Percentiles rank a stretch among this genome's conserved stretches.
Conservation (phyloP, 2,329 filamentous ascomycete genomes). For the Lomentospora prolificans region DNA sequence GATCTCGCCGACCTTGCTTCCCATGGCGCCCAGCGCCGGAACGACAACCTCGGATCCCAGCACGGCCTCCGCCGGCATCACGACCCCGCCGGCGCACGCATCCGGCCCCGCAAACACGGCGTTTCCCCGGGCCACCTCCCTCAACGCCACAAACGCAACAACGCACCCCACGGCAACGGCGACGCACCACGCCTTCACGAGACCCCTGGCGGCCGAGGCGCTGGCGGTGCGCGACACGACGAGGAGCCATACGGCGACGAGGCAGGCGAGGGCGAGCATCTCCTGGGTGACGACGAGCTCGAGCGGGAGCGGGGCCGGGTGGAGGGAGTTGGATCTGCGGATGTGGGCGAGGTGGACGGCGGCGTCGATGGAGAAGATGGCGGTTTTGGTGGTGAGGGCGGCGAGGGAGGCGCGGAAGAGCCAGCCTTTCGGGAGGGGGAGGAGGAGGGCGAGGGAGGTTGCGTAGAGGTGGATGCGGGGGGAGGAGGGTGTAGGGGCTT, state of each 20-base stretch:
- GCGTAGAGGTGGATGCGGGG: conserved; percentile 11
- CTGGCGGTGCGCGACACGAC: conserved; percentile 9
- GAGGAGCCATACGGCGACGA: conserved; percentile 11
- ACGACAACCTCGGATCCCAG: not conserved
- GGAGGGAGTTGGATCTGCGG: not conserved
- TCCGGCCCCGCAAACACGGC: not conserved
- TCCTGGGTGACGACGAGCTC: conserved; percentile 13
- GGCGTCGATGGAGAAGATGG: conserved; percentile 10
- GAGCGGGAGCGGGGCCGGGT: not conserved
- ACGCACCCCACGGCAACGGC: conserved; percentile 8
- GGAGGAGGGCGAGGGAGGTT: conserved; percentile 7
- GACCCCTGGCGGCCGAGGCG: conserved; percentile 10
- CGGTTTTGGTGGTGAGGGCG: conserved; percentile 10
- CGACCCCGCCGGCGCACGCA: not conserved
- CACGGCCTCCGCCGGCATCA: not conserved
- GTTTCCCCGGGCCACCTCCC: not conserved
- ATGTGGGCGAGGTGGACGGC: conserved; percentile 6
- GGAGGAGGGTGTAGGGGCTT: conserved; percentile 10
- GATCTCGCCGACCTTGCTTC: not conserved
- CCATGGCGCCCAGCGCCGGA: not conserved
- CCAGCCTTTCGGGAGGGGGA: conserved; percentile 11
- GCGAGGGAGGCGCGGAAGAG: conserved; percentile 13
- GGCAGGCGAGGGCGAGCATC: conserved; percentile 10
- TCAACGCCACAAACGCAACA: conserved; percentile 6
- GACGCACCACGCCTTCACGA: conserved; percentile 12